A percentile compares a stretch with the other conserved stretches of the same genome.
These are phyloP conservation scores for Platanthera guangdongensis DNA, from an alignment of 106 monocot genomes.

Conservation along the genomic window DNA sequence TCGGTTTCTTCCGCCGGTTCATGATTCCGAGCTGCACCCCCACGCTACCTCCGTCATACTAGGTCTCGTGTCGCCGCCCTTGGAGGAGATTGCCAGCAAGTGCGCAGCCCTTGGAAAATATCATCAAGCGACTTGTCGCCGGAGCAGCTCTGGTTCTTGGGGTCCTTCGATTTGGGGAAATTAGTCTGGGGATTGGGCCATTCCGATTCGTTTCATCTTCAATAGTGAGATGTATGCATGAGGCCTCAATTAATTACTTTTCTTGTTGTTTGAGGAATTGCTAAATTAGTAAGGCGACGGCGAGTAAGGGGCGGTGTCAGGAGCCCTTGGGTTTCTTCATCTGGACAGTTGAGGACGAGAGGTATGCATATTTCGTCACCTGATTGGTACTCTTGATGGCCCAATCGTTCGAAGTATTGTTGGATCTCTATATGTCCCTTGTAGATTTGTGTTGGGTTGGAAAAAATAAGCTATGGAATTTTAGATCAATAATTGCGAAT, in stretches of 20 bases:
- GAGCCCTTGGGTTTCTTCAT: constrained; percentile 98
- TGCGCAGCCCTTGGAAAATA: too few species aligned
- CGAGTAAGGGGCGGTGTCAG: constrained; percentile 39
- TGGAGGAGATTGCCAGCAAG: too few species aligned
- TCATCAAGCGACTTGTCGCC: not conserved
- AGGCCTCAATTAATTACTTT: not conserved
- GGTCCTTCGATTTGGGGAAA: not conserved
- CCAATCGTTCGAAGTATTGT: not conserved
- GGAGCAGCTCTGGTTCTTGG: not conserved
- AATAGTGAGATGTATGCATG: not conserved
- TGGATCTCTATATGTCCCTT: not conserved
- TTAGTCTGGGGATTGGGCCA: not conserved
- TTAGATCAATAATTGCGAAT: not conserved
- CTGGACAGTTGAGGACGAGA: constrained; percentile 71
- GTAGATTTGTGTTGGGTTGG: not conserved
- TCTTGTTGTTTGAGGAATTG: not conserved
- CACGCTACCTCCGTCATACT: too few species aligned
- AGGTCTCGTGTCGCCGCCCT: too few species aligned
- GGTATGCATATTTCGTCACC: constrained; percentile 4
- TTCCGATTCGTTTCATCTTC: not conserved
- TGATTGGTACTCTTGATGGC: not conserved
- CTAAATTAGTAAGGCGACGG: constrained; percentile 7
- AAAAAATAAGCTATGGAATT: not conserved
- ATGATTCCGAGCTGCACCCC: too few species aligned
- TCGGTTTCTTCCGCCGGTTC: too few species aligned